These are phyloP conservation scores for sorghum (Sorghum bicolor) DNA, from an alignment of 176 grass and related monocot species.

Conservation along the genomic window DNA sequence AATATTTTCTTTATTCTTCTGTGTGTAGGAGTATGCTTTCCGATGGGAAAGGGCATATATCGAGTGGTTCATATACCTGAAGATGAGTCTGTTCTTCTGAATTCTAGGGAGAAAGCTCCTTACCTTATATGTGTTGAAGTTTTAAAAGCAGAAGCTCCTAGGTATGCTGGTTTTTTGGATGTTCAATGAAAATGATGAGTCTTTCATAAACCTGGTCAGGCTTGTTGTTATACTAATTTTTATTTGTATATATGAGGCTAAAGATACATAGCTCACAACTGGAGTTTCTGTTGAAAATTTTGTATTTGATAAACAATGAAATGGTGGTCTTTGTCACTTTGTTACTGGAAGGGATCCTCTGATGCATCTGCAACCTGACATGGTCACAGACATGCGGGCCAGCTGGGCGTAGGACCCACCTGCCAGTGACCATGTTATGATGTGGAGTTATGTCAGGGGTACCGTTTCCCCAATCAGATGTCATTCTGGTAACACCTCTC, in stretches of 20 bases:
- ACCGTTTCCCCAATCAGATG: background rate
- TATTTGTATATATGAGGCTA: background rate
- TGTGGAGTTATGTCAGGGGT: background rate
- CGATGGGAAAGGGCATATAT: constrained; percentile 95
- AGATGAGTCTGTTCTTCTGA: constrained; percentile 92
- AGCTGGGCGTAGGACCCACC: background rate
- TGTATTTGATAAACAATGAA: background rate
- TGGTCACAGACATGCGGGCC: background rate
- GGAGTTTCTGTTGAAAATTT: background rate
- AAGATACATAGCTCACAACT: background rate
- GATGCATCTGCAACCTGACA: background rate
- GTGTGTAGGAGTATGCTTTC: constrained; percentile 86
- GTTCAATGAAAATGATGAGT: background rate
- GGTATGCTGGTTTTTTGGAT: constrained; percentile 43
- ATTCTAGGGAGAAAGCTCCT: constrained; percentile 98
- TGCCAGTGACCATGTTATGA: background rate
- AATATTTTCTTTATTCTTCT: constrained; percentile 31
- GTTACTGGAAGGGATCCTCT: background rate
- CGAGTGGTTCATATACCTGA: constrained; percentile 93
- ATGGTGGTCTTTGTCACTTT: constrained; percentile 1
- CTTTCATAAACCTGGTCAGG: background rate
- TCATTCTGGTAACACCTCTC: background rate
- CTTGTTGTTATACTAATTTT: background rate
- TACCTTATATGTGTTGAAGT: constrained; percentile 99
- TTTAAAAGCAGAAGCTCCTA: constrained; percentile 85